A percentile compares a stretch with the other conserved stretches of the same genome.
These are phyloP conservation scores for Massariosphaeria phaeospora DNA, from an alignment of 495 filamentous ascomycete species.

Conservation along the genomic window DNA sequence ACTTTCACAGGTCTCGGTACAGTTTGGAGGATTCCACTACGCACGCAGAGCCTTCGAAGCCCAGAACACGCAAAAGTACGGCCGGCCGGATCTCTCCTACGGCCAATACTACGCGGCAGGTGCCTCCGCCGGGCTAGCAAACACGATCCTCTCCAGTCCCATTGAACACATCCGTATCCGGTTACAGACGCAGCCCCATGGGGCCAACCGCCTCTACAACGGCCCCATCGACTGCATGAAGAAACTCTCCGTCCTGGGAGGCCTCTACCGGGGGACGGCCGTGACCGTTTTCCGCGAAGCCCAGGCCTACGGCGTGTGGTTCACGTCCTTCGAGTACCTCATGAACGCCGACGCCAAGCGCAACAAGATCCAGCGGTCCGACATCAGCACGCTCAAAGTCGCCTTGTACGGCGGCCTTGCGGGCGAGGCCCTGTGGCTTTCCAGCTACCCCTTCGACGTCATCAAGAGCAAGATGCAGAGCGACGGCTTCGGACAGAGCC, in stretches of 20 bases:
- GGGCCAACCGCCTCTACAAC: constrained; percentile 65
- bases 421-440: constrained; percentile 88
- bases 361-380: constrained; percentile 65
- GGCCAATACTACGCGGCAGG: constrained; percentile 84
- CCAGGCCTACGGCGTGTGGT: constrained; percentile 94
- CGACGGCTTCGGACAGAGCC: constrained; percentile 69
- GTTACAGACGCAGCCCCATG: constrained; percentile 95
- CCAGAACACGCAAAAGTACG: constrained; percentile 52
- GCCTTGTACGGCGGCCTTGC: constrained; percentile 90
- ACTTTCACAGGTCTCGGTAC: constrained; percentile 64
- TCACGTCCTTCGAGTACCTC: constrained; percentile 87
- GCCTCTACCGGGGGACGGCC: constrained; percentile 78
- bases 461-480: constrained; percentile 99
- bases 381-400: constrained; percentile 77
- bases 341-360: constrained; percentile 84
- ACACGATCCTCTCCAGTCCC: constrained; percentile 79
- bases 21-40: constrained; percentile 96
- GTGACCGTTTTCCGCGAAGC: constrained; percentile 87
- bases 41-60: constrained; percentile 80
- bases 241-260: constrained; percentile 66
- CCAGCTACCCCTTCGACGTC: constrained; percentile 92
- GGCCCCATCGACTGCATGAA: constrained; percentile 87
- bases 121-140: constrained; percentile 87
- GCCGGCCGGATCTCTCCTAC: constrained; percentile 49
- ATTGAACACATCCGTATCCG: constrained; percentile 98